Base-by-base conservation (phyloP, 345 rosid species). In the Lepidium aucheri region DNA sequence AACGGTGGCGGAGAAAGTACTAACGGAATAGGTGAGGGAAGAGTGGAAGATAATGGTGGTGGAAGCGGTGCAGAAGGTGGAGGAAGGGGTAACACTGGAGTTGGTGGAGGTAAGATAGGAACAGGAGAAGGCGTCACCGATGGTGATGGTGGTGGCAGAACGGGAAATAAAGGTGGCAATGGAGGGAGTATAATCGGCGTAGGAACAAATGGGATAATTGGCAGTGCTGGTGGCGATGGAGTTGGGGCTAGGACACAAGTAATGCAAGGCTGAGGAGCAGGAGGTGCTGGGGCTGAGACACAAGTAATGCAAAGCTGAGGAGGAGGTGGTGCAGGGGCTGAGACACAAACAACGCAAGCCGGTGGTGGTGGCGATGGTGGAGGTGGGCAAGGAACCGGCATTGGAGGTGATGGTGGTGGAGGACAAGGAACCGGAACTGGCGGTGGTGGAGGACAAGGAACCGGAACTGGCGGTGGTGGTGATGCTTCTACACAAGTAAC, bases 1-100 rank as follows among this genome's bases (percentile, higher is more conserved):
- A 69, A 38, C 1, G 69, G 75, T 63, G 75, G 76, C 2, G 76
- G 75, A 3, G 76, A 72, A 39, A 56, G 40, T 1, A 72, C 65
- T 47, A 72, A 49, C 10, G 70, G 70, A 47, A 47, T 6, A 4
- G 76, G 8, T 47, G 76, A 10, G 16, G 76, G 76, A 40, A 72
- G 53, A 56, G 76, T 39, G 18, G 70, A 55, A 46, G 76, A 49
- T 40, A 72, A 40, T 32, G 70, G 70, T 32, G 70, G 76, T 0
- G 75, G 70, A 61, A 70, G 68, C 2, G 43, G 55, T 8, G 67
- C 54, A 20, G 68, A 11, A 34, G 74, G 74, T 17, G 75, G 75
- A 34, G 74, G 55, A 54, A 66, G 63, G 24, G 53, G 32, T 39
- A 71, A 28, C 2, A 71, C 64, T 3, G 75, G 75, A 35, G 55